Evolutionary conservation across 108 stramenopile genomes (phyloP).

Genomic region (Seminavis robusta): DNA sequence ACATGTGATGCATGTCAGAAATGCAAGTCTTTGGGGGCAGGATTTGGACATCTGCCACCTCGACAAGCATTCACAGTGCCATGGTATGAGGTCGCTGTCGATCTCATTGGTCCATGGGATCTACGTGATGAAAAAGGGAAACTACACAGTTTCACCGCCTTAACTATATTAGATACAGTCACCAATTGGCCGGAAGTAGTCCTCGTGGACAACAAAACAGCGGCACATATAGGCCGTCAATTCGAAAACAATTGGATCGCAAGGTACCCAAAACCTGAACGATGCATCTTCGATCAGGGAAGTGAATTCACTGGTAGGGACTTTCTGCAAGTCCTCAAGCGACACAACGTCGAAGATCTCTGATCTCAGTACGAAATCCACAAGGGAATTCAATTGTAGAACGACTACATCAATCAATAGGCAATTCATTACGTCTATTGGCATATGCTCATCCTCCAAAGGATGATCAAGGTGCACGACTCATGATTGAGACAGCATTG

Average conservation of each 20-base stretch:
- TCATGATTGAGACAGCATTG: too few species aligned
- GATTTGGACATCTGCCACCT: neutral
- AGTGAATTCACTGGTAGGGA: conserved; percentile 22
- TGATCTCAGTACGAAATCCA: conserved; percentile 23
- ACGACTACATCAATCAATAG: conserved; percentile 20
- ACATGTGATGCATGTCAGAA: conserved; percentile 9
- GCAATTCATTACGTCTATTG: conserved; percentile 12
- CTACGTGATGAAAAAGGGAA: conserved; percentile 8
- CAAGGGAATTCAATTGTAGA: conserved; percentile 33
- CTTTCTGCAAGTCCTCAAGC: conserved; percentile 5
- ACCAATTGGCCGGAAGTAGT: conserved; percentile 30
- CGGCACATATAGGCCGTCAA: conserved; percentile 11
- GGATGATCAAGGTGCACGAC: too few species aligned
- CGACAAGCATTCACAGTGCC: conserved; percentile 1
- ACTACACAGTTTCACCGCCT: conserved; percentile 17
- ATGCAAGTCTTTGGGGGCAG: conserved; percentile 1
- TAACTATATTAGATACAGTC: conserved; percentile 25
- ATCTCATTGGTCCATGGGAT: conserved; percentile 4
- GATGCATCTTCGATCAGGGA: conserved; percentile 22
- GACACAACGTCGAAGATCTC: conserved; percentile 9
- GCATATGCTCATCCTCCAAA: conserved; percentile 8
- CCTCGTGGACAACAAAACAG: conserved; percentile 13
- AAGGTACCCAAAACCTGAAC: conserved; percentile 17
- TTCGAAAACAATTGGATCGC: conserved; percentile 19
- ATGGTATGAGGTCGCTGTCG: neutral